Base-by-base conservation (phyloP, 257 asterid genomes). In the Echites panduratus region DNA sequence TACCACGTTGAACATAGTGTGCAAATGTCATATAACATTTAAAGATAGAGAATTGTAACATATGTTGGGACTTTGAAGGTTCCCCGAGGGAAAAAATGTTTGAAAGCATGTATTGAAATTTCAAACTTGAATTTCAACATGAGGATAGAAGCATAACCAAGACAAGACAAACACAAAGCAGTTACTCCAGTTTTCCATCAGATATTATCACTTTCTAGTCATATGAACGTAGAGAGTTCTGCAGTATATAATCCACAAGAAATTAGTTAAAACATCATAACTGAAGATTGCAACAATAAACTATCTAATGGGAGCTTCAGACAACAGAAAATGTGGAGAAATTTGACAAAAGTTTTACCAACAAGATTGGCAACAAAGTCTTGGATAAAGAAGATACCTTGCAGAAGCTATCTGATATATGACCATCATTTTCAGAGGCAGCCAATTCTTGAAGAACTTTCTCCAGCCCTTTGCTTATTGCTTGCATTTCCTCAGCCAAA, bases 401-500 rank as follows among this genome's bases (percentile, higher is more conserved):
- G 88, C 88, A 79, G 78, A 92, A 92, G 52, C 49, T 76, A 68
- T 87, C 85, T 0, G 96, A 92, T 63, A 89, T 82, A 45, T 74
- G 81, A 70, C 98, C 97, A 54, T 90, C 97, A 66, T 86, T 86
- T 81, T 84, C 88, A 17, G 97, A 89, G 75, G 87, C 85, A 71
- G 85, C 73, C 63, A 92, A 83, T 81, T 92, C 98, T 48, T 87
- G 89, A 41, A 69, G 79, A 50, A 89, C 90, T 75, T 85, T 90
- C 81, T 90, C 95, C 45, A 87, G 81, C 71, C 96, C 97, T 81
- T 90, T 92, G 84, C 73, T 78, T 68, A 90, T 75, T 57, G 96
- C 88, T 79, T 86, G 96, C 98, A 90, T 92, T 89, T 92, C 98
- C 87, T 87, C 96, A 8, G 97, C 95, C 83, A 90, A 83, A 80